Base-by-base conservation (phyloP, 2,329 filamentous ascomycete genomes). In the Clarireedia homoeocarpa region DNA sequence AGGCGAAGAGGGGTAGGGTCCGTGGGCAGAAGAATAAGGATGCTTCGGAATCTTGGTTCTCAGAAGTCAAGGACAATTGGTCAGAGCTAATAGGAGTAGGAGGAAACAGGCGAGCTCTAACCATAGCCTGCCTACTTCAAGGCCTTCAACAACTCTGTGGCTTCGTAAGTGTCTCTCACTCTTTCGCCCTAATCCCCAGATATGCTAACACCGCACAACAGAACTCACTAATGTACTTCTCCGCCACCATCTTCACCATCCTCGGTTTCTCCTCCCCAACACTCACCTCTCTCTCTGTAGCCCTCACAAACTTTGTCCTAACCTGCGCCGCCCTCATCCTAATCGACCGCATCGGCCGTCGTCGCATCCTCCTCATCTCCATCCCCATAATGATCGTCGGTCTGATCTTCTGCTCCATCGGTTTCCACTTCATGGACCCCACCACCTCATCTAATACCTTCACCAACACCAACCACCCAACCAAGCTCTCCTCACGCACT, bases 201-300 rank as follows among this genome's bases (percentile, higher is more conserved):
- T 24, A 20, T 20, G 46, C 59, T 61, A 52, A 63, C 23, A 26
- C 27, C 26, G 30, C 10, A 24, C 14, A 15, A 26, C 62, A 85
- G 81, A 95, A 96, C 73, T 91, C 88, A 10, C 76, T 96, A 30
- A 95, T 95, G 89, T 95, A 95, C 71, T 95, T 90, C 68, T 90
- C 88, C 0, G 88, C 87, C 4, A 91, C 88, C 6, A 89, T 92
- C 30, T 92, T 92, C 67, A 79, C 81, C 2, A 77, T 90, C 34
- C 79, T 95, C 0, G 86, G 86, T 0, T 95, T 95, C 69, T 77
- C 79, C 44, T 86, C 83, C 55, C 89, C 90, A 5, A 94, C 89
- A 0, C 78, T 92, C 50, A 90, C 88, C 1, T 89, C 89, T 1
- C 79, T 95, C 58, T 85, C 84, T 2, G 86, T 96, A 14, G 90